Evolutionary conservation across 164 flowering plant species (phyloP).

Genomic region (Vitis labrusca): DNA sequence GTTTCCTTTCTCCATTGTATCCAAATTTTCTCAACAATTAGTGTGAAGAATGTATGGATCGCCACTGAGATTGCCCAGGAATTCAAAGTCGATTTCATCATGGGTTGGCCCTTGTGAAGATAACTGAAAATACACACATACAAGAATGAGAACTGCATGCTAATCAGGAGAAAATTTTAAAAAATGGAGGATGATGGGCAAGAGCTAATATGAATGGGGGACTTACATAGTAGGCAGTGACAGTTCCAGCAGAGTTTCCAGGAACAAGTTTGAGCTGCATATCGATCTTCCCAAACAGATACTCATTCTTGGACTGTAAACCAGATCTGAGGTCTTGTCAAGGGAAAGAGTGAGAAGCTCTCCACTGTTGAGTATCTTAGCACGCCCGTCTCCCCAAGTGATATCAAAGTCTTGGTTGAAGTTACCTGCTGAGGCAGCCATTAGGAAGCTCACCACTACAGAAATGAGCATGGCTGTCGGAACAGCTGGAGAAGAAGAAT

Average conservation of each 20-base stretch:
- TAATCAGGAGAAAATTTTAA: not conserved
- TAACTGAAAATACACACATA: constrained; percentile 15
- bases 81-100: constrained; percentile 37
- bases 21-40: too few species aligned
- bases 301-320: constrained; percentile 40
- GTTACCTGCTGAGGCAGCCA: not conserved
- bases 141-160: not conserved
- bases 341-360: constrained; percentile 39
- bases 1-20: too few species aligned
- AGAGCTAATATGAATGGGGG: not conserved
- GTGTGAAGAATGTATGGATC: constrained; percentile 53
- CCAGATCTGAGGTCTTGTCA: constrained; percentile 43
- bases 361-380: constrained; percentile 32
- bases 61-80: constrained; percentile 40
- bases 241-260: constrained; percentile 53
- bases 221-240: constrained; percentile 45
- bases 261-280: constrained; percentile 47
- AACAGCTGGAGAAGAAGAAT: not conserved
- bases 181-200: not conserved
- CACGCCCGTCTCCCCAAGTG: constrained; percentile 25
- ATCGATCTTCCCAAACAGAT: constrained; percentile 34
- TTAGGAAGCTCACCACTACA: not conserved
- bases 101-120: constrained; percentile 25
- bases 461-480: not conserved
- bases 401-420: constrained; percentile 34